Evolutionary conservation across 768 basidiomycete genomes (phyloP).

Genomic region (Solioccasus polychromus): DNA sequence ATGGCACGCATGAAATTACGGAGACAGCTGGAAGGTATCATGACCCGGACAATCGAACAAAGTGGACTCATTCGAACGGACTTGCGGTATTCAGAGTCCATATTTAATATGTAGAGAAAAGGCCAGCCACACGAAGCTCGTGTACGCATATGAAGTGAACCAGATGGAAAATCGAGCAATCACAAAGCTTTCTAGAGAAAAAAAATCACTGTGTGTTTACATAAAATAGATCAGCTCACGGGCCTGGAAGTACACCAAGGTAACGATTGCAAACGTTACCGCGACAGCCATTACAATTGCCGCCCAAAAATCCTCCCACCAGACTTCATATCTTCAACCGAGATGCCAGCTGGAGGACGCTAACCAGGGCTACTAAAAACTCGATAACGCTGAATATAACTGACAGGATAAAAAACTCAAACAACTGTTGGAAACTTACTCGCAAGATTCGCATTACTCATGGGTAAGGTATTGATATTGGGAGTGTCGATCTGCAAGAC

Average conservation of each 20-base stretch:
- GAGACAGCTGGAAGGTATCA: background rate
- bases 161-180: background rate
- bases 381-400: background rate
- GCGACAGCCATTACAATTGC: background rate
- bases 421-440: background rate
- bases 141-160: background rate
- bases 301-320: constrained; percentile 17
- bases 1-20: background rate
- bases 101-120: background rate
- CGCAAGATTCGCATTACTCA: background rate
- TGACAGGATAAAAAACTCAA: background rate
- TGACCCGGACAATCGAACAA: constrained; percentile 14
- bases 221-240: no score
- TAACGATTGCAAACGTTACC: background rate
- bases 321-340: constrained; percentile 10
- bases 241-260: background rate
- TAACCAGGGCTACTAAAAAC: background rate
- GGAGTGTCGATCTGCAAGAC: background rate
- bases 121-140: constrained; percentile 8
- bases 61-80: constrained; percentile 12
- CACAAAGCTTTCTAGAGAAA: background rate
- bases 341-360: constrained; percentile 6
- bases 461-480: background rate
- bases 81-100: background rate
- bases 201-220: no score